Evolutionary conservation across 139 green algal species (phyloP), one percentile per base, ranked within the genome.

Genomic region (Haematococcus lacustris): DNA sequence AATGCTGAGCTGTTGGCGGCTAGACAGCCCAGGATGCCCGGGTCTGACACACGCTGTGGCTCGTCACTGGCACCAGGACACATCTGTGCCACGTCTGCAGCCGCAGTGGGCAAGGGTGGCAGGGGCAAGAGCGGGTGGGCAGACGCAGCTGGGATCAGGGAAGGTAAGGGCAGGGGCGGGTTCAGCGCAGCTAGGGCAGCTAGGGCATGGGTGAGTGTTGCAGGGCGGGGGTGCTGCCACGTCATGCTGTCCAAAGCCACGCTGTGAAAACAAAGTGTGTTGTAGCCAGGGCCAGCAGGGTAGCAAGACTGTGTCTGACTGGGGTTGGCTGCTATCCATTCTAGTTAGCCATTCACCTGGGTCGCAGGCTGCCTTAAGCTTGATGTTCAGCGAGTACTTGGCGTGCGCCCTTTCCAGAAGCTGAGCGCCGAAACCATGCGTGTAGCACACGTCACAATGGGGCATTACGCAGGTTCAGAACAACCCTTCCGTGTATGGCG

Each of bases 331-430:
- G 47, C 47, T 57, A 28, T 57, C 13, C 47, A 57, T 57, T 9
- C 17, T 63, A 35, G 53, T 30, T 35, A n/a, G 34, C 35, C 1
- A 32, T 63, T n/a, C 74, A 76, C 70, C 76, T 39, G 65, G 34
- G 26, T 77, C 62, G 59, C 76, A 77, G 33, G 70, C 59, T 21
- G 47, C 60, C 30, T 71, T 67, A 23, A 82, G 59, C 28, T 66
- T 63, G 39, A 39, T 51, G 77, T 82, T 82, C 37, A 82, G 77
- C 4, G 64, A 77, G 67, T 78, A 82, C 67, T 77, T 77, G 67
- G 67, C 62, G 28, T 70, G 61, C 30, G 64, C 71, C 17, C 70
- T 66, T 63, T 74, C 28, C 30, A 38, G 28, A 33, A 81, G 57
- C 51, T 50, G 21, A 47, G 47, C 28, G 43, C 9, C 17, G 9